Evolutionary conservation across 768 basidiomycete genomes (phyloP).

Genomic region (Cystofilobasidium bisporidii): DNA sequence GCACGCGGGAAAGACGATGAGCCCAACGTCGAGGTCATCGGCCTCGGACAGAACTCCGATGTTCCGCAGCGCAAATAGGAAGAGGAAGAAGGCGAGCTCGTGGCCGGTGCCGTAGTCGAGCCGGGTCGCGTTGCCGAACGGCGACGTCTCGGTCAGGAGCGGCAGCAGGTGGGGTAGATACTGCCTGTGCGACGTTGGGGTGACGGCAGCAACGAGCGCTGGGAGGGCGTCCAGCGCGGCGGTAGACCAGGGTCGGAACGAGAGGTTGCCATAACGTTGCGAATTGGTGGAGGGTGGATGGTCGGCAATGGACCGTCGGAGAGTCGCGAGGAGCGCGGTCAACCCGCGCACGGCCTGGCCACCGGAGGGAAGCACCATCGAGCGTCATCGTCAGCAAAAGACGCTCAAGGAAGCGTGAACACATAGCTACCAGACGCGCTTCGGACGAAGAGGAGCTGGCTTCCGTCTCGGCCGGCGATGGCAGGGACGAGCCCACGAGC

Average conservation of each 20-base stretch:
- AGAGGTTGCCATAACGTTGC: conserved; percentile 85
- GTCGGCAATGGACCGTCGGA: conserved; percentile 67
- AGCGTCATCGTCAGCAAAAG: too few species aligned
- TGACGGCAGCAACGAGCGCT: conserved; percentile 46
- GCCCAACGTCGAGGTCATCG: conserved; percentile 37
- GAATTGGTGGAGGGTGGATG: conserved; percentile 64
- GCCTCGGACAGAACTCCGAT: conserved; percentile 26
- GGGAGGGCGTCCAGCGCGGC: conserved; percentile 39
- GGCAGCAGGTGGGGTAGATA: conserved; percentile 61
- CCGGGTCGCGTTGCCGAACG: conserved; percentile 77
- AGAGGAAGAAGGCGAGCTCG: conserved; percentile 76
- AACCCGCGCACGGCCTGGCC: conserved; percentile 44
- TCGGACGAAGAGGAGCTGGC: neutral
- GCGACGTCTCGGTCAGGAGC: conserved; percentile 57
- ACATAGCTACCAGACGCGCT: neutral
- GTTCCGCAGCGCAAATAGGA: conserved; percentile 44
- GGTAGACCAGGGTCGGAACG: conserved; percentile 61
- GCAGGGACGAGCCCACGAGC: conserved; percentile 5
- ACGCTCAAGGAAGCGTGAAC: neutral
- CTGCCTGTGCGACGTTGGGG: conserved; percentile 45
- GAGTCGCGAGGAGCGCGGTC: conserved; percentile 51
- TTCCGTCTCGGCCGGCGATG: neutral
- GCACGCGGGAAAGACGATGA: conserved; percentile 37
- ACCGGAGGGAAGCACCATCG: too few species aligned
- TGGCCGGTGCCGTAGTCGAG: conserved; percentile 98